Base-by-base conservation (phyloP, 2,329 filamentous ascomycete species). In the Trichoderma endophyticum region DNA sequence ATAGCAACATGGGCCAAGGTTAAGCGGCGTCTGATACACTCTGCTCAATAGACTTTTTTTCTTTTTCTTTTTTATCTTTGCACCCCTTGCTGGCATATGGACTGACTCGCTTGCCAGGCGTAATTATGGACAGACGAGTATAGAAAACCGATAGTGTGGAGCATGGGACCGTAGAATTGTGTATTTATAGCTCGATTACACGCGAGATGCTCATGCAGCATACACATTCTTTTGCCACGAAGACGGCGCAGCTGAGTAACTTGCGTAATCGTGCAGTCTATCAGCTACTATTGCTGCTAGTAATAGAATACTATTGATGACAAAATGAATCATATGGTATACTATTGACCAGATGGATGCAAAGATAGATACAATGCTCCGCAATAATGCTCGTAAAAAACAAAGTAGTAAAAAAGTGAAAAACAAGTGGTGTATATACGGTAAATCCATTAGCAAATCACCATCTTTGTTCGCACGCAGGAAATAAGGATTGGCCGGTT, bases 401-500 rank as follows among this genome's bases (percentile, higher is more conserved):
- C 39, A 43, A 43, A 43, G 18, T 7, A 43, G 39, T 43, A 0
- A 43, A 43, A 43, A 43, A 43, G 39, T 43, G 39, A 43, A n/a
- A 18, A 14, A 59, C n/a, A 24, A 51, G 30, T 51, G 30, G 48
- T 57, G 26, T 34, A 69, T 24, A 24, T 6, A 54, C 21, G 48
- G 48, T 12, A 54, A 24, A 54, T 54, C 48, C 21, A 54, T 54
- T 54, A 21, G 56, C 28, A 32, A 59, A 60, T 34, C 57, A 34
- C 28, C 57, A 21, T 60, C 57, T 34, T 32, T 54, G 21, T 6
- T 54, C 3, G 48, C 8, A 3, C 61, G 43, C 59, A 63, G 43
- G 24, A 63, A 71, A 70, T 57, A 71, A 71, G 68, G 68, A 71
- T 71, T 26, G 43, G 43, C 60, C 68, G 26, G 15, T 57, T 64